Evolutionary conservation across 352 stramenopile species (phyloP).

Genomic region (Pythium vanterpoolii): DNA sequence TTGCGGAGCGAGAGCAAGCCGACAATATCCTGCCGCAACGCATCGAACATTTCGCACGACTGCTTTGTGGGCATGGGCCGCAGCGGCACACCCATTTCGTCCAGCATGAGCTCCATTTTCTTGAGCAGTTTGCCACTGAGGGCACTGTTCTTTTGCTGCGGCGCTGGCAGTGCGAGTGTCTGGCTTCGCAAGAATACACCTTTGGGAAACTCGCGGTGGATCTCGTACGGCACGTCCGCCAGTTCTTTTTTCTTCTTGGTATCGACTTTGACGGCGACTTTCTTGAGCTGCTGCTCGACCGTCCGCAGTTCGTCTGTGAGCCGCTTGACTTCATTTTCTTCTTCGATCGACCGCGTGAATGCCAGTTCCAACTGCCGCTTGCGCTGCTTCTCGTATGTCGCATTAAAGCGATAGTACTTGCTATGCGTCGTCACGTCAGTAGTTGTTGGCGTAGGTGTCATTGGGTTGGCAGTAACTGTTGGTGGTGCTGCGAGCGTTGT

Average conservation of each 20-base stretch:
- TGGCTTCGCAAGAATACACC: constrained; percentile 61
- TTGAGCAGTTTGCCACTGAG: constrained; percentile 63
- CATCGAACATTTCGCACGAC: constrained; percentile 60
- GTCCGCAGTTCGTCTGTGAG: constrained; percentile 52
- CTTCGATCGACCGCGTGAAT: constrained; percentile 59
- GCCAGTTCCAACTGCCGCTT: constrained; percentile 62
- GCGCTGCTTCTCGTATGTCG: constrained; percentile 67
- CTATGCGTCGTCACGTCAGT: constrained; percentile 16
- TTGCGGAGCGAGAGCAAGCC: constrained; percentile 58
- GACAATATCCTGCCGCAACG: constrained; percentile 52
- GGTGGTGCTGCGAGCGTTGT: not conserved
- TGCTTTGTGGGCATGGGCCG: constrained; percentile 71
- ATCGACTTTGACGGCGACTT: constrained; percentile 53
- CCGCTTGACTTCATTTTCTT: constrained; percentile 59
- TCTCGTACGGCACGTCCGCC: constrained; percentile 53
- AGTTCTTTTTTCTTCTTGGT: constrained; percentile 76
- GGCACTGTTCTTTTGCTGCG: constrained; percentile 30
- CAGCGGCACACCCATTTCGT: constrained; percentile 59
- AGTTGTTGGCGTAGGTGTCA: not conserved
- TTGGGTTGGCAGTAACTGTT: not conserved
- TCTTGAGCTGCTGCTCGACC: constrained; percentile 71
- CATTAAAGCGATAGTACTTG: constrained; percentile 52
- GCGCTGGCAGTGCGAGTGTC: constrained; percentile 44
- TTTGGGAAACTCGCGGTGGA: constrained; percentile 42
- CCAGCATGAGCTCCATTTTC: constrained; percentile 63